A percentile compares a stretch with the other conserved stretches of the same genome.
Conservation (phyloP, 495 filamentous ascomycete species). For the Neurospora sublineolata region DNA sequence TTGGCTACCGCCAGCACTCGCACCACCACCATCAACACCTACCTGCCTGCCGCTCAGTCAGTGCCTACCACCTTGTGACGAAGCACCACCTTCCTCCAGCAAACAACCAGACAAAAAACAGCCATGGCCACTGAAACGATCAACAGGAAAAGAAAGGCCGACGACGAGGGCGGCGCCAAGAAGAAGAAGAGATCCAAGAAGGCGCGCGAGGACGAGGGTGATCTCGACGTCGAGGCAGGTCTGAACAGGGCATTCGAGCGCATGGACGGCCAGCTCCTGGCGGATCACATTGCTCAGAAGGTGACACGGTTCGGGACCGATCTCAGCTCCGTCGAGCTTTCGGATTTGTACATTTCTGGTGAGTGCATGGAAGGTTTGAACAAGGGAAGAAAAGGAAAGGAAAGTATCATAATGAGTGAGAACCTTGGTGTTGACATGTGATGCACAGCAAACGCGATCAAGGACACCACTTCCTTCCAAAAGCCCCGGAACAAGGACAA, state of each 20-base stretch:
- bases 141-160: slow-evolving; percentile 28
- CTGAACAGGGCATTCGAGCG: slow-evolving; percentile 69
- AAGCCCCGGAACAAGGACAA: slow-evolving; percentile 51
- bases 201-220: slow-evolving; percentile 43
- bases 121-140: slow-evolving; percentile 12
- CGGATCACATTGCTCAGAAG: slow-evolving; percentile 75
- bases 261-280: slow-evolving; percentile 72
- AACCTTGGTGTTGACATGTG: neutral
- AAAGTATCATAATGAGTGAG: neutral
- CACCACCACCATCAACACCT: neutral
- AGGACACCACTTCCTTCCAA: slow-evolving; percentile 64
- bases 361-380: slow-evolving; percentile 14
- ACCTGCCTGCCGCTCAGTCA: neutral
- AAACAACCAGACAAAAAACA: neutral
- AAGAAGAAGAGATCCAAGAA: slow-evolving; percentile 46
- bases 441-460: slow-evolving; percentile 27
- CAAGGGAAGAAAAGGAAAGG: neutral
- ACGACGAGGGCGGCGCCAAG: slow-evolving; percentile 24
- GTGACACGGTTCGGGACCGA: slow-evolving; percentile 66
- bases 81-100: neutral
- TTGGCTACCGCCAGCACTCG: neutral
- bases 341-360: slow-evolving; percentile 75
- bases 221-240: slow-evolving; percentile 49
- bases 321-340: slow-evolving; percentile 69
- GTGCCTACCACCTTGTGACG: neutral